phyloP scores from a whole-genome alignment of 805 yeast species.

The Lachancea waltii region DNA sequence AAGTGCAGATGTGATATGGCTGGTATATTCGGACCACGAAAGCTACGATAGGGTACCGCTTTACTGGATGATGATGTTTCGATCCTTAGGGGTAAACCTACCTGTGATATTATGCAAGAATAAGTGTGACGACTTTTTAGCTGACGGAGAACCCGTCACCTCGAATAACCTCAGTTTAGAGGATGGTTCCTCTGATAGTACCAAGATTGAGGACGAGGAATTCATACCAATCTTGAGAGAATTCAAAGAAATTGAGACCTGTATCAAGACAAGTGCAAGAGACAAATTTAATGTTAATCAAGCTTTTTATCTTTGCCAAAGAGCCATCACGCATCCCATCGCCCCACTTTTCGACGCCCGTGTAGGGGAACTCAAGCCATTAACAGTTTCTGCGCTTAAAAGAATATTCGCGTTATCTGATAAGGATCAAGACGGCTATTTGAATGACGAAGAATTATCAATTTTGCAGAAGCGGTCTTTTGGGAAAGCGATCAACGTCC shows the following conservation, averaged over 20 bases:
- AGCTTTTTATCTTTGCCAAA: conserved; percentile 77
- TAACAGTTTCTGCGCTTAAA: conserved; percentile 66
- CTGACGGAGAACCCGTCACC: conserved; percentile 5
- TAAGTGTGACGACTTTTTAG: conserved; percentile 47
- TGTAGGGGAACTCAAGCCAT: conserved; percentile 72
- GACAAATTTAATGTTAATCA: conserved; percentile 81
- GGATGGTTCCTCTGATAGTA: conserved; percentile 30
- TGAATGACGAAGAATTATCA: conserved; percentile 65
- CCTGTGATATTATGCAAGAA: conserved; percentile 91
- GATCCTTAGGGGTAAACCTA: conserved; percentile 88
- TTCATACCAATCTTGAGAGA: conserved; percentile 81
- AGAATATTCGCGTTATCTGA: conserved; percentile 83
- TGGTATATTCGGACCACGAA: conserved; percentile 90
- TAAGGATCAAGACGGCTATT: conserved; percentile 80
- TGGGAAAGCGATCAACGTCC: conserved; percentile 46
- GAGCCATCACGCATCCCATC: conserved; percentile 89
- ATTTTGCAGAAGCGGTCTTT: conserved; percentile 72
- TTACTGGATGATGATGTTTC: conserved; percentile 90
- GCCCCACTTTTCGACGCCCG: conserved; percentile 92
- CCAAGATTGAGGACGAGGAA: conserved; percentile 61
- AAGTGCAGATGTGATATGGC: conserved; percentile 84
- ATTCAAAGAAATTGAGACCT: conserved; percentile 89
- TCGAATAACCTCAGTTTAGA: conserved; percentile 1
- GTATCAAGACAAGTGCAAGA: conserved; percentile 82
- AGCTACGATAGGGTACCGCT: conserved; percentile 87